Percentiles rank a stretch among this genome's conserved stretches.
Evolutionary conservation across 768 basidiomycete species (phyloP).

Genomic region (Pilatotrama ljubarskyi): DNA sequence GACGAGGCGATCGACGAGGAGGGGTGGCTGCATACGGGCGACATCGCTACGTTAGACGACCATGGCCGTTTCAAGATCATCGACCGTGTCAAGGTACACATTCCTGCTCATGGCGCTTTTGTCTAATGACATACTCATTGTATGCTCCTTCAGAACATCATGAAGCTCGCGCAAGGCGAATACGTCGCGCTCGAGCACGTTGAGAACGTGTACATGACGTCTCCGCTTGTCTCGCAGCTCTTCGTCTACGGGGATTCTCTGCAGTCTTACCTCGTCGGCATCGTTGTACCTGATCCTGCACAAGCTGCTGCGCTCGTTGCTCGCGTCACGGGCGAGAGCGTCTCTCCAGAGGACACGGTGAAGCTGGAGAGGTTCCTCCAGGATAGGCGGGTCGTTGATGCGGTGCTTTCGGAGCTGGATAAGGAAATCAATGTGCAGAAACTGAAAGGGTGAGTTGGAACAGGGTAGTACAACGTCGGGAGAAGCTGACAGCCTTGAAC

Average conservation of each 20-base stretch:
- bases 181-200: conserved; percentile 97
- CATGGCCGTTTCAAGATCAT: conserved; percentile 86
- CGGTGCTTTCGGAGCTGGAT: conserved; percentile 55
- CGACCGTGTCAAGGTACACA: conserved; percentile 85
- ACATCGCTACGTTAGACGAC: conserved; percentile 80
- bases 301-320: conserved; percentile 64
- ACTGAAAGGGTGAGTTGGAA: conserved; percentile 69
- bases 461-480: background rate
- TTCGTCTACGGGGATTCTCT: conserved; percentile 90
- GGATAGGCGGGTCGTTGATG: conserved; percentile 59
- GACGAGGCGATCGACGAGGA: conserved; percentile 77
- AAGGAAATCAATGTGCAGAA: conserved; percentile 60
- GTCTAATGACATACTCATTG: background rate
- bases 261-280: conserved; percentile 79
- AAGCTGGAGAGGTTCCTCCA: conserved; percentile 54
- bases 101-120: background rate
- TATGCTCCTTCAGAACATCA: conserved; percentile 72
- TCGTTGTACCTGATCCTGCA: conserved; percentile 85
- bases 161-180: conserved; percentile 98
- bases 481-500: background rate
- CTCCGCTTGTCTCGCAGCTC: conserved; percentile 72
- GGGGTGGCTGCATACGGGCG: conserved; percentile 92
- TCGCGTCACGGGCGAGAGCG: conserved; percentile 47
- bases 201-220: conserved; percentile 75
- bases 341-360: conserved; percentile 50